Evolutionary conservation across 2,329 filamentous ascomycete genomes (phyloP).

Genomic region (Exophiala sp.): DNA sequence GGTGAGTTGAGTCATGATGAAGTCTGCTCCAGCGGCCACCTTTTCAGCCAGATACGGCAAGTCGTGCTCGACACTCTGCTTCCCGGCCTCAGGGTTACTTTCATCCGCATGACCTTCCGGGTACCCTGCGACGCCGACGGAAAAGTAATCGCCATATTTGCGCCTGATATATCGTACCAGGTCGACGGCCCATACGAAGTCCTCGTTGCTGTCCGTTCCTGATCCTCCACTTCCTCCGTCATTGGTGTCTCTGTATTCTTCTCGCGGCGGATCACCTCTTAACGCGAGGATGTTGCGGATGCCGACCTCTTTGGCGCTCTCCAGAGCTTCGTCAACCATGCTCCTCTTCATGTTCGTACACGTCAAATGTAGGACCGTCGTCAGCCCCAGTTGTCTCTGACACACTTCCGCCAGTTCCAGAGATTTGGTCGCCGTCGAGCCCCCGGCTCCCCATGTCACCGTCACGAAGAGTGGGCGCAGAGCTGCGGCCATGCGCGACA

Average conservation of each 20-base stretch:
- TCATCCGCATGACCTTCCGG: slow-evolving; percentile 93
- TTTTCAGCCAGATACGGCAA: slow-evolving; percentile 87
- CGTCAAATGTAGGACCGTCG: slow-evolving; percentile 91
- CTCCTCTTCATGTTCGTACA: slow-evolving; percentile 94
- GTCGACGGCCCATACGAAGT: slow-evolving; percentile 85
- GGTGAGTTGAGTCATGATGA: slow-evolving; percentile 97
- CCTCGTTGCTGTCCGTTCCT: slow-evolving; percentile 50
- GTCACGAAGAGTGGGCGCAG: slow-evolving; percentile 91
- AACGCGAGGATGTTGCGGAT: slow-evolving; percentile 91
- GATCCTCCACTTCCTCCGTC: slow-evolving; percentile 34
- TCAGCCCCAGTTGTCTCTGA: slow-evolving; percentile 83
- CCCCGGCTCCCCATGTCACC: slow-evolving; percentile 95
- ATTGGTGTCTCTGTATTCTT: slow-evolving; percentile 71
- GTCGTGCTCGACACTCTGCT: slow-evolving; percentile 58
- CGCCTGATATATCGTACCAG: slow-evolving; percentile 82
- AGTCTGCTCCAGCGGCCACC: slow-evolving; percentile 84
- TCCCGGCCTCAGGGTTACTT: slow-evolving; percentile 69
- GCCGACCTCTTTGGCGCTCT: slow-evolving; percentile 82
- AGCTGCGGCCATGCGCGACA: slow-evolving; percentile 90
- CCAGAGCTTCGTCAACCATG: slow-evolving; percentile 79
- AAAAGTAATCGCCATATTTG: slow-evolving; percentile 89
- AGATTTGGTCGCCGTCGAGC: slow-evolving; percentile 83
- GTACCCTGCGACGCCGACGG: slow-evolving; percentile 88
- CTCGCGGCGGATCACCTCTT: slow-evolving; percentile 82
- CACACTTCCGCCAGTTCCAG: slow-evolving; percentile 92